These are phyloP conservation scores for Coccomyxa subellipsoidea DNA, from an alignment of 163 green algal genomes.

Conservation along the genomic window DNA sequence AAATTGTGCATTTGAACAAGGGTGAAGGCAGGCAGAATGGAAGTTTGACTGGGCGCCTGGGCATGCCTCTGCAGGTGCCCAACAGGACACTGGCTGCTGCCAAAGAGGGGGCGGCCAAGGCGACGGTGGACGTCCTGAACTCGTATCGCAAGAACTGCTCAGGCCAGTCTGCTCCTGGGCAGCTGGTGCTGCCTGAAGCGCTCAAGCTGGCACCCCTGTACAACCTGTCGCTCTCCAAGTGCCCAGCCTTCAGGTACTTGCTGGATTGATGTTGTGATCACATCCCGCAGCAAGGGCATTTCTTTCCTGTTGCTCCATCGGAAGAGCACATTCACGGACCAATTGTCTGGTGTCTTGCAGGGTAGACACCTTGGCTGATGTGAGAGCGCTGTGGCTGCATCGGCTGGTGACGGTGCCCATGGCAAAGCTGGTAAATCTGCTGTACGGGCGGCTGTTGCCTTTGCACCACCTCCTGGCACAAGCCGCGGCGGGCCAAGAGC, in stretches of 20 bases:
- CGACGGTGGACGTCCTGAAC: slow-evolving; percentile 56
- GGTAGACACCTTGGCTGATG: slow-evolving; percentile 57
- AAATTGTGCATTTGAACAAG: too few relatives aligned
- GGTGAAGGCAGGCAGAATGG: too few relatives aligned
- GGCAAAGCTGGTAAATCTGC: slow-evolving; percentile 28
- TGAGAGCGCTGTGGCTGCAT: slow-evolving; percentile 68
- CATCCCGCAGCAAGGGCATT: too few relatives aligned
- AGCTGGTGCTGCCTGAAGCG: slow-evolving; percentile 94
- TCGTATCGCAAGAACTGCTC: slow-evolving; percentile 88
- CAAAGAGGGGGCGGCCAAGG: not conserved
- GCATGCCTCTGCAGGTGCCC: slow-evolving; percentile 25
- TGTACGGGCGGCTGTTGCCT: slow-evolving; percentile 73
- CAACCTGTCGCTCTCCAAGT: slow-evolving; percentile 84
- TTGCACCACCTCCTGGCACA: slow-evolving; percentile 55
- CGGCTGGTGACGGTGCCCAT: slow-evolving; percentile 48
- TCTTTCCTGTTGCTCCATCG: too few relatives aligned
- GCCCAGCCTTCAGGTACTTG: slow-evolving; percentile 54
- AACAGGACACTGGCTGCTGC: slow-evolving; percentile 71
- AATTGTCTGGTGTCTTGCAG: slow-evolving; percentile 3
- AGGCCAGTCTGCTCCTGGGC: slow-evolving; percentile 51
- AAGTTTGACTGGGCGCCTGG: too few relatives aligned
- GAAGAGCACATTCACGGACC: too few relatives aligned
- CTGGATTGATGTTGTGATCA: not conserved
- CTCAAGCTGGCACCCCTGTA: slow-evolving; percentile 95
- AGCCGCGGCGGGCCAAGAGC: not conserved